Base-by-base conservation (phyloP, 2,329 filamentous ascomycete genomes). In the Fusarium sterilihyphosum region DNA sequence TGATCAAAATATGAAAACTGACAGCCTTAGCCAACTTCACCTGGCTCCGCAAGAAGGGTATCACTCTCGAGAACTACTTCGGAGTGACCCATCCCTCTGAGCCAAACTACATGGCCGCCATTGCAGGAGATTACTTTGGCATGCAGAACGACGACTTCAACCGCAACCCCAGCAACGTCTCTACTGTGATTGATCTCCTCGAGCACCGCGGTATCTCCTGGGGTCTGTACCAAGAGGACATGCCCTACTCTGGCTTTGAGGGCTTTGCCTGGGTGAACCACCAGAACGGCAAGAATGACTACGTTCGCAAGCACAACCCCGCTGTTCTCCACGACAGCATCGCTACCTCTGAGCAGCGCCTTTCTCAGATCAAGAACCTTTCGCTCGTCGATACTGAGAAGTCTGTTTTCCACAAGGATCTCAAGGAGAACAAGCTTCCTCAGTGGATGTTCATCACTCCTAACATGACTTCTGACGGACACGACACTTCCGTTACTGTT, bases 251-350 rank as follows among this genome's bases (percentile, higher is more conserved):
- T 5, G 94, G 94, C 18, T 96, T 90, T 82, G 88, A 93, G 81
- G 93, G 93, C 31, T 81, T 82, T 41, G 84, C 83, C 2, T 94
- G 85, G 80, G 86, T 89, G 64, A 94, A 94, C 82, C 90, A 90
- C 73, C 71, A 89, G 75, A 93, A 88, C 6, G 88, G 89, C 37
- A 87, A 88, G 56, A 93, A 95, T 78, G 90, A 92, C 83, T 96
- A 96, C 80, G 93, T 96, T 13, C 91, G 94, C 79, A 96, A 96
- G 84, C 94, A 96, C 84, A 94, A 95, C 82, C 85, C 89, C 54
- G 83, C 87, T 22, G 84, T 95, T 65, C 85, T 92, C 62, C 94
- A 90, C 82, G 88, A 94, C 80, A 89, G 88, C 41, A 86, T 93
- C 59, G 88, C 91, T 66, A 84, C 86, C 60, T 88, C 87, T 57